These are phyloP conservation scores for Fragilariopsis cylindrus DNA, from an alignment of 108 stramenopile genomes.

Conservation along the genomic window DNA sequence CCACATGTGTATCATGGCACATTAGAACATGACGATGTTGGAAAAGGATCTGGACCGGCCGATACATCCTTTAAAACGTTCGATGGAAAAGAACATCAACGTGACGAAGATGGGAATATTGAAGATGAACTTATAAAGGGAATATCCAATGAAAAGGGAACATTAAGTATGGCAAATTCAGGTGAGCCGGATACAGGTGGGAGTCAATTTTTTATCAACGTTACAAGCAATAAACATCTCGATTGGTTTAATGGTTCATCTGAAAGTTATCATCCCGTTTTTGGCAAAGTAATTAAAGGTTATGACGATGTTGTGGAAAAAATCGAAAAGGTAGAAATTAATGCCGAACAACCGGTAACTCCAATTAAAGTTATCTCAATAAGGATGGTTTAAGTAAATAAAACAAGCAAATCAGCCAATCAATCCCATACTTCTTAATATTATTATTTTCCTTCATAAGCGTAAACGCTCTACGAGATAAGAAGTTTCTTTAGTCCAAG, in stretches of 20 bases:
- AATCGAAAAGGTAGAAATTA: conserved; percentile 40
- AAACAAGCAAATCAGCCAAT: not conserved
- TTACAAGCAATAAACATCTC: conserved; percentile 50
- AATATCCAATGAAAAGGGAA: conserved; percentile 49
- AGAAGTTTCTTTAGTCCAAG: no score
- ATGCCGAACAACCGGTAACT: conserved; percentile 47
- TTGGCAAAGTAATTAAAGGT: conserved; percentile 56
- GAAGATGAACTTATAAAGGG: conserved; percentile 45
- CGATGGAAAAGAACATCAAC: conserved; percentile 38
- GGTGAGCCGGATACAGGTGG: conserved; percentile 56
- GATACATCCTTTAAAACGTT: conserved; percentile 40
- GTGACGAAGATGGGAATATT: conserved; percentile 44
- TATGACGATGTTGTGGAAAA: conserved; percentile 48
- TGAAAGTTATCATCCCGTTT: conserved; percentile 56
- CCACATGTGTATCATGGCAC: conserved; percentile 44
- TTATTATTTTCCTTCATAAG: no score
- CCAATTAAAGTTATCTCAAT: conserved; percentile 58
- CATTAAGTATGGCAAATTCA: conserved; percentile 61
- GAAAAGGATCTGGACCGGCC: conserved; percentile 47
- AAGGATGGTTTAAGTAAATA: conserved; percentile 18
- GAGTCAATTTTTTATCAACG: conserved; percentile 64
- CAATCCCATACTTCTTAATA: no score
- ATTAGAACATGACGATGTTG: conserved; percentile 41
- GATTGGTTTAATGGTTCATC: conserved; percentile 54
- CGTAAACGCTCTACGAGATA: no score